These are phyloP conservation scores for Corrigiola litoralis DNA, from an alignment of 179 eudicot species.

Conservation along the genomic window DNA sequence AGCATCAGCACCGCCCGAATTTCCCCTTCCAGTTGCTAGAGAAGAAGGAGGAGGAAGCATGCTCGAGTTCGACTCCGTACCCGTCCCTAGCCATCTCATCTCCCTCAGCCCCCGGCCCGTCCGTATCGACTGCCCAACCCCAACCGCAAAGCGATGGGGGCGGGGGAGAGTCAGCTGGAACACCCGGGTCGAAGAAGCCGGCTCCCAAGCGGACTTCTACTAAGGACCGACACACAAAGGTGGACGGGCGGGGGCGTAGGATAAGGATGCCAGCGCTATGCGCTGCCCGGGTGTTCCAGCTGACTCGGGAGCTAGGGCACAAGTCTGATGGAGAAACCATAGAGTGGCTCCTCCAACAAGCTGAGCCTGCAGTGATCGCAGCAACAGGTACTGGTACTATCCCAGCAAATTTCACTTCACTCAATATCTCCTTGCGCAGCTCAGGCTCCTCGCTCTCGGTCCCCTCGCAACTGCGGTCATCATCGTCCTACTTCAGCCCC, in stretches of 20 bases:
- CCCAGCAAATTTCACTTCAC: slow-evolving; percentile 45
- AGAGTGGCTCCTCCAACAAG: slow-evolving; percentile 46
- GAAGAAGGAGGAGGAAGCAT: slow-evolving; percentile 37
- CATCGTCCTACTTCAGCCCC: slow-evolving; percentile 33
- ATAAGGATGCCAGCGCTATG: slow-evolving; percentile 50
- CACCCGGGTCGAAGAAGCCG: slow-evolving; percentile 23
- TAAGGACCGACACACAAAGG: slow-evolving; percentile 46
- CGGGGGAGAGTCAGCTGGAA: slow-evolving; percentile 13
- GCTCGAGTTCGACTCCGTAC: slow-evolving; percentile 27
- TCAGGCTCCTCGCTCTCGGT: slow-evolving; percentile 42
- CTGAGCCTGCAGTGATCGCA: slow-evolving; percentile 47
- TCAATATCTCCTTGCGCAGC: slow-evolving; percentile 38
- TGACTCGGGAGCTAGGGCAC: slow-evolving; percentile 43
- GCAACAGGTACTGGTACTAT: slow-evolving; percentile 51
- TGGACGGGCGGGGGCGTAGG: slow-evolving; percentile 46
- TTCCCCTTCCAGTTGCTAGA: slow-evolving; percentile 43
- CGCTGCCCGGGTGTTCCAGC: slow-evolving; percentile 47
- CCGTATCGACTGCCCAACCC: slow-evolving; percentile 30
- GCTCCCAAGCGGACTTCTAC: slow-evolving; percentile 43
- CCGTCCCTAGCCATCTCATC: slow-evolving; percentile 35
- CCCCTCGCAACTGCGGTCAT: slow-evolving; percentile 37
- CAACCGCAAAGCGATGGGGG: slow-evolving; percentile 16
- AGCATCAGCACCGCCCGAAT: slow-evolving; percentile 31
- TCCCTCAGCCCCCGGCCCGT: slow-evolving; percentile 21
- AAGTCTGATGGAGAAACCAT: slow-evolving; percentile 47